Evolutionary conservation across 768 basidiomycete genomes (phyloP).

Genomic region (Auriculariales sp.): DNA sequence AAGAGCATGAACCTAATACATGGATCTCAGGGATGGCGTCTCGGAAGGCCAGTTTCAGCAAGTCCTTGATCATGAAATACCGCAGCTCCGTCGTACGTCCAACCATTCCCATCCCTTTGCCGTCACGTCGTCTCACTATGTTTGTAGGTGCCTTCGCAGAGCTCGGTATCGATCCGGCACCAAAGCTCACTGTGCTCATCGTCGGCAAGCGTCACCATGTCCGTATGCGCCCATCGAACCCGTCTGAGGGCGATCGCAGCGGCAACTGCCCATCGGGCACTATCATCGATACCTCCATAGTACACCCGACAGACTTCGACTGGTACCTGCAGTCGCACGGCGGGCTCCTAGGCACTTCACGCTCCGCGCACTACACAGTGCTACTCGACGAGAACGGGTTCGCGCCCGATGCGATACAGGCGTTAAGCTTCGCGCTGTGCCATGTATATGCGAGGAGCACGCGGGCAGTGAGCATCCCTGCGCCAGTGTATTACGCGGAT

Average conservation of each 20-base stretch:
- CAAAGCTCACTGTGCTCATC: slow-evolving; percentile 58
- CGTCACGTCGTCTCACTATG: slow-evolving; percentile 1
- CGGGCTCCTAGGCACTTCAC: slow-evolving; percentile 62
- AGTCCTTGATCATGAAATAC: slow-evolving; percentile 42
- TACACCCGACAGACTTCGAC: slow-evolving; percentile 60
- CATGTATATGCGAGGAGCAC: slow-evolving; percentile 73
- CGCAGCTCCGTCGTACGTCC: slow-evolving; percentile 37
- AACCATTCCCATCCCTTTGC: background rate
- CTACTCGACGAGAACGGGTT: slow-evolving; percentile 42
- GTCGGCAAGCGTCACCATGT: slow-evolving; percentile 70
- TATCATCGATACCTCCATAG: slow-evolving; percentile 56
- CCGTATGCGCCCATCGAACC: slow-evolving; percentile 36
- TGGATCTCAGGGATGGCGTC: slow-evolving; percentile 27
- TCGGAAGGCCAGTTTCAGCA: slow-evolving; percentile 39
- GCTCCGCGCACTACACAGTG: slow-evolving; percentile 45
- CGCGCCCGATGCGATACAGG: slow-evolving; percentile 55
- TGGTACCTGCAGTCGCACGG: slow-evolving; percentile 69
- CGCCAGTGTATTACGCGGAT: slow-evolving; percentile 47
- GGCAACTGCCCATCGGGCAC: slow-evolving; percentile 69
- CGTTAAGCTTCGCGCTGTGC: slow-evolving; percentile 58
- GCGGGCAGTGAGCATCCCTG: slow-evolving; percentile 69
- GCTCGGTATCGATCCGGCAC: slow-evolving; percentile 33
- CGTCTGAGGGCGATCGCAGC: slow-evolving; percentile 40
- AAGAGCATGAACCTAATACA: background rate
- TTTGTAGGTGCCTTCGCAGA: slow-evolving; percentile 45